phyloP scores from a whole-genome alignment of 805 yeast species.

The Kuraishia capsulata region DNA sequence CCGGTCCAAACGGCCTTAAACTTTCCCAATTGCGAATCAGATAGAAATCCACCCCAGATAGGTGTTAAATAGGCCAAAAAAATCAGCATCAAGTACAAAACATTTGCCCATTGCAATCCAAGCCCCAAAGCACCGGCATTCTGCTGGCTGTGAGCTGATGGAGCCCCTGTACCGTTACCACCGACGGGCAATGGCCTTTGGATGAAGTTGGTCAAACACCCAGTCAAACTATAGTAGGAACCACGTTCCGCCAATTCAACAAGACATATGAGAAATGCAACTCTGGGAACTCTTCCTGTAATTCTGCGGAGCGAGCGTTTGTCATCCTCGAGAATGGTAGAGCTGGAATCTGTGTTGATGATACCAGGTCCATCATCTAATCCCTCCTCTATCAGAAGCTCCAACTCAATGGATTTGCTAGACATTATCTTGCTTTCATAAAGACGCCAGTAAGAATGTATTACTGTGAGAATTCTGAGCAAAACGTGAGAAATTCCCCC shows the following conservation, averaged over 20 bases:
- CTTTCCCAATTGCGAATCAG: constrained; percentile 39
- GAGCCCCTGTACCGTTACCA: constrained; percentile 22
- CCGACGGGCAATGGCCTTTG: constrained; percentile 43
- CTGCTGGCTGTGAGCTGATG: constrained; percentile 19
- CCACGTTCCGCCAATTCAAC: constrained; percentile 49
- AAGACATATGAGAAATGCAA: constrained; percentile 39
- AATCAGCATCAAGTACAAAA: constrained; percentile 35
- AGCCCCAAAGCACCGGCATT: constrained; percentile 45
- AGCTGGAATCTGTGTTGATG: no score
- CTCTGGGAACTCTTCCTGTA: constrained; percentile 19
- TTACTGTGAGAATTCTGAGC: no score
- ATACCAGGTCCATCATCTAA: no score
- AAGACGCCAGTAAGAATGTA: no score
- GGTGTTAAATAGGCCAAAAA: constrained; percentile 43
- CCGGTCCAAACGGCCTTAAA: constrained; percentile 41
- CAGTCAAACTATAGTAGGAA: constrained; percentile 38
- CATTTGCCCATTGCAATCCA: constrained; percentile 37
- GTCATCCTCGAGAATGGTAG: no score
- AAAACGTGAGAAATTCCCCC: no score
- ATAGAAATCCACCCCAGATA: constrained; percentile 41
- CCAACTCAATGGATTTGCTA: neutral
- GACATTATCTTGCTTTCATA: no score
- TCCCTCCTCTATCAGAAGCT: neutral
- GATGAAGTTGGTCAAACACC: constrained; percentile 35
- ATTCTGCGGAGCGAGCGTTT: neutral